Base-by-base conservation (phyloP, 148 eudicot genomes). In the Fallopia convolvulus region DNA sequence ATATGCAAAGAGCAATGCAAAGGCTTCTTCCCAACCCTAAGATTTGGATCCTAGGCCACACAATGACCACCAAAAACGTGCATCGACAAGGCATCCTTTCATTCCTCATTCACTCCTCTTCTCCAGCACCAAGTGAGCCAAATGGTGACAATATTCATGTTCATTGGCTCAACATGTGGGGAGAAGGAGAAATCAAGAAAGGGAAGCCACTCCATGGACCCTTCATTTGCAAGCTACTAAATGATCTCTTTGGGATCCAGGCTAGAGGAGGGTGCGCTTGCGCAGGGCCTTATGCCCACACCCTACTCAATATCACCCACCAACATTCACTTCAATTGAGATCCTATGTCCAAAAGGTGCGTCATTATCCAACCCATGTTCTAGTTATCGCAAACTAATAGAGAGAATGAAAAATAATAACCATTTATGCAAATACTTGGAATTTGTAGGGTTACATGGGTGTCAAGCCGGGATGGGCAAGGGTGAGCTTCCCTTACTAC, bases 401-500 rank as follows among this genome's bases (percentile, higher is more conserved):
- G 3, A 3, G 39, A 36, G 4, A 36, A 36, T 0, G 39, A 36
- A 36, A 2, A 36, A 36, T 36, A 36, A 36, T 36, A 36, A 50
- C 0, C 15, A 20, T 10, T 23, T 66, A 66, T 66, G 11, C 30
- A 66, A 5, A 30, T 8, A 66, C 70, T 63, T 21, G 33, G n/a
- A n/a, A 20, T n/a, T 21, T 58, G 32, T 23, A 87, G 90, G 92
- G 92, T 3, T 83, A 85, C 68, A 48, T 4, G 50, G 92, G 92
- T 56, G 83, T 86, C 46, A 89, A 87, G 81, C 88, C 89, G 3
- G 92, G 89, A 50, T 89, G 92, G 92, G 77, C 92, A 77, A 81
- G 92, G 58, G 75, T 89, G 12, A 87, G 81, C 85, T 85, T 89
- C 13, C 89, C 90, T 14, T 89, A 85, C 73, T 85, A 87, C 84